Conservation (phyloP, 139 green algal genomes). For the Choricystis sp. region DNA sequence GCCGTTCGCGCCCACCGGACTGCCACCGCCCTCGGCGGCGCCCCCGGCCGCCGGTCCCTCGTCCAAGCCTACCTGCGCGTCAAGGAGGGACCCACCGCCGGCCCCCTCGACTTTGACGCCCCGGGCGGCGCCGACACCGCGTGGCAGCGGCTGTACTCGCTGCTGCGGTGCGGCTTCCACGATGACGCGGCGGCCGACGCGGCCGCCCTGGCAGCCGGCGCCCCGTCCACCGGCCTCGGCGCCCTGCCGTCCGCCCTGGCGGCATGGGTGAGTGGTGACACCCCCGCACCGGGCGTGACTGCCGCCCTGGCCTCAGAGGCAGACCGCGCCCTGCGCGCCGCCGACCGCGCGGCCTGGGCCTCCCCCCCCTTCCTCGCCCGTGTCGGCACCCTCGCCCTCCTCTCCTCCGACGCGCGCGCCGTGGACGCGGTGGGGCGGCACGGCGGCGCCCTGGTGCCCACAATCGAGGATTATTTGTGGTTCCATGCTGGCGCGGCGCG, state of each 20-base stretch:
- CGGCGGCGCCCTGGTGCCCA: background rate
- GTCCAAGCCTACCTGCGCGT: background rate
- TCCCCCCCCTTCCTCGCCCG: background rate
- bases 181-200: background rate
- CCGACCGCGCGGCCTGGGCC: background rate
- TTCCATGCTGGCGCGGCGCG: background rate
- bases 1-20: background rate
- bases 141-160: background rate
- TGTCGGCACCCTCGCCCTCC: background rate
- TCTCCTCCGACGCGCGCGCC: background rate
- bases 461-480: background rate
- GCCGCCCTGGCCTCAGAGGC: background rate
- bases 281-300: no score
- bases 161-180: background rate
- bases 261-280: background rate
- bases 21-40: background rate
- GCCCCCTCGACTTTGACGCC: background rate
- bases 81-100: background rate
- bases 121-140: background rate
- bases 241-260: background rate
- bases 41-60: no score
- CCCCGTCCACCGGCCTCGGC: background rate
- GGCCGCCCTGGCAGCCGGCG: no score
- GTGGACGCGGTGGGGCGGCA: background rate
- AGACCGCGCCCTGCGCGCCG: background rate